Evolutionary conservation across 495 filamentous ascomycete genomes (phyloP), one percentile per base, ranked within the genome.

Genomic region (Aspergillus incahuasiensis): DNA sequence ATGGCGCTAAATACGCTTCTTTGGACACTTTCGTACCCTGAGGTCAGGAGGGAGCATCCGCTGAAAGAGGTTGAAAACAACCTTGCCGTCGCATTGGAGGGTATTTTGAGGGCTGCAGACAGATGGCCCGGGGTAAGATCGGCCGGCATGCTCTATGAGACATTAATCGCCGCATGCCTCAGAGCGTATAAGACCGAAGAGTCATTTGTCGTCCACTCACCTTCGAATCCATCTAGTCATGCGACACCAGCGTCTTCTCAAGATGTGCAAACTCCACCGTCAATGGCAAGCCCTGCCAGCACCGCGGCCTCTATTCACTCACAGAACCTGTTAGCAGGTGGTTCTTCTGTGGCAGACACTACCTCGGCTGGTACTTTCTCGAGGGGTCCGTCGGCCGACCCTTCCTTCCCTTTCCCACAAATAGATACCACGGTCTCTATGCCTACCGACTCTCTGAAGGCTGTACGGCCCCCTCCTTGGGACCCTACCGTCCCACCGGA

Each of bases 91-190:
- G 88, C 88, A 4, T 65, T 96, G 28, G 86, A 92, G 51, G 82
- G 85, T 13, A 86, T 97, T 48, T 72, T 81, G 19, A 81, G 83
- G 44, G 86, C 89, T 49, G 85, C 87, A 2, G 85, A 90, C 61
- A 81, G 89, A 22, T 96, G 92, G 92, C 92, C 92, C 0, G 92
- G 92, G 21, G 88, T 91, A 9, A 79, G 84, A 47, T 87, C 89
- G n/a, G 91, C 91, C 15, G 78, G 86, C 9, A 77, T 90, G 59
- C 79, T 96, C 20, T 96, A 96, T 66, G 71, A 74, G 15, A 88
- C 85, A 50, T 79, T 97, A 25, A 83, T 92, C n/a, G 79, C 77
- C 44, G 91, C 91, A 18, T 91, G 89, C 60, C 70, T 96, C 61
- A 89, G 86, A 65, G 88, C 88, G 57, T 97, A 92, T 68, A 81